These are phyloP conservation scores for Pythium scleroteichum DNA, from an alignment of 352 stramenopile species.

Conservation along the genomic window DNA sequence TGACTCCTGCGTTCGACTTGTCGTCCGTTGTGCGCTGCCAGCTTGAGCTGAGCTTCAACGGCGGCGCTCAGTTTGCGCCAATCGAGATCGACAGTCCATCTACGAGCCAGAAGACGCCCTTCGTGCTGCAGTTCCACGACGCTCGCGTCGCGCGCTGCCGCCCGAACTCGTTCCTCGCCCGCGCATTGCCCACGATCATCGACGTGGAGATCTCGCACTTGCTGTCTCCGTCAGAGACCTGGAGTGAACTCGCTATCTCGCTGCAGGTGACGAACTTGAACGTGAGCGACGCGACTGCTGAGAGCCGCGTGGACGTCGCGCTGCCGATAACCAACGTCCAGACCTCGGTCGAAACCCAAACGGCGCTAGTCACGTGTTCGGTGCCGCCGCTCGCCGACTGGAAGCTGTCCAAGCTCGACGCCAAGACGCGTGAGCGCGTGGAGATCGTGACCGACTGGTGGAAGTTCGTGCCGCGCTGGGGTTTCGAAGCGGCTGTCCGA, in stretches of 20 bases:
- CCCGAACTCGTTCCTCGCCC: constrained; percentile 60
- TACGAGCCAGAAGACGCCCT: background rate
- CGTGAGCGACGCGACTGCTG: constrained; percentile 10
- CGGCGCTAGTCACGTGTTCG: constrained; percentile 28
- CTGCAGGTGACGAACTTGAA: constrained; percentile 16
- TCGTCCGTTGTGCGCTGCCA: constrained; percentile 30
- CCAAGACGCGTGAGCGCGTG: constrained; percentile 17
- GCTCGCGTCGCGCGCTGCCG: constrained; percentile 35
- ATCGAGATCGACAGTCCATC: constrained; percentile 15
- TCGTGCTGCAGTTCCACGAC: constrained; percentile 36
- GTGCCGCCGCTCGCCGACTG: constrained; percentile 47
- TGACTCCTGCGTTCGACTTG: constrained; percentile 28
- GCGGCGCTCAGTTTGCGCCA: constrained; percentile 41
- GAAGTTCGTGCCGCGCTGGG: constrained; percentile 29
- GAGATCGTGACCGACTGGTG: constrained; percentile 25
- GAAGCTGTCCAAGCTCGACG: constrained; percentile 21
- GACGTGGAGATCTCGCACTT: constrained; percentile 43
- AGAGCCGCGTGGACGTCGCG: constrained; percentile 20
- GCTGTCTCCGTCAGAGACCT: constrained; percentile 12
- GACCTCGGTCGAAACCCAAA: background rate
- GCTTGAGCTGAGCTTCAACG: constrained; percentile 66
- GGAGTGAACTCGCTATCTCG: constrained; percentile 15
- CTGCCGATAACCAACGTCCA: constrained; percentile 34
- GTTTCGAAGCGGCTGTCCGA: constrained; percentile 22
- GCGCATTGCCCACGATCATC: constrained; percentile 37